Evolutionary conservation across 495 filamentous ascomycete species (phyloP).

Genomic region (Trypethelium eluteriae): DNA sequence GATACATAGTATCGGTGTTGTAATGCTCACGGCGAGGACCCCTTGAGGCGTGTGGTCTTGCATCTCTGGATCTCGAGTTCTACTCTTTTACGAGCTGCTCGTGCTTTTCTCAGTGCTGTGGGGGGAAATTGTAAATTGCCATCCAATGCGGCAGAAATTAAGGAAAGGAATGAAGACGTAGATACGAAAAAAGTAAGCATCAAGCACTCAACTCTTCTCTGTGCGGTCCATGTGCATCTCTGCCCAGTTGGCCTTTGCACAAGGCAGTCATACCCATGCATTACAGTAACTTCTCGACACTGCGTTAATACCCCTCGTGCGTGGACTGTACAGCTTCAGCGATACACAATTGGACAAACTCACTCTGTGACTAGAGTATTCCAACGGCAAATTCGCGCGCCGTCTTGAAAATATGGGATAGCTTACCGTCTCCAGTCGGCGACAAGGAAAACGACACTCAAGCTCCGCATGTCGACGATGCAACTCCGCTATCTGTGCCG

Average conservation of each 20-base stretch:
- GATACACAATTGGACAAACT: not conserved
- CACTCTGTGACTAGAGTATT: not conserved
- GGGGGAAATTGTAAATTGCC: not conserved
- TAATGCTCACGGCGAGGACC: not conserved
- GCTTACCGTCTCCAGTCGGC: not conserved
- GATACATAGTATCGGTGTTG: not conserved
- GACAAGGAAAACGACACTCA: not conserved
- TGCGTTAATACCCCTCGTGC: not conserved
- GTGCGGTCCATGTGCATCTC: not conserved
- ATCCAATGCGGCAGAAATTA: not conserved
- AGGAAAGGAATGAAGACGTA: not conserved
- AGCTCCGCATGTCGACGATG: not conserved
- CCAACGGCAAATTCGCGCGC: not conserved
- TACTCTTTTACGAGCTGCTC: not conserved
- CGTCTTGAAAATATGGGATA: not conserved
- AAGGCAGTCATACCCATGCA: not conserved
- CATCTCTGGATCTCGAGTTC: conserved; percentile 3
- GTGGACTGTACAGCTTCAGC: not conserved
- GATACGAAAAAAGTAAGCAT: not conserved
- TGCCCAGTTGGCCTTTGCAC: not conserved
- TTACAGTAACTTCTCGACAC: not conserved
- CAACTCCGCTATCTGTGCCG: not conserved
- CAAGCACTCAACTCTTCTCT: not conserved
- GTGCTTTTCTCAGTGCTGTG: not conserved
- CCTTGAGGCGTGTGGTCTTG: not conserved